Evolutionary conservation across 139 green algal genomes (phyloP), one percentile per base, ranked within the genome.

Genomic region (Pseudopediastrum boryanum): DNA sequence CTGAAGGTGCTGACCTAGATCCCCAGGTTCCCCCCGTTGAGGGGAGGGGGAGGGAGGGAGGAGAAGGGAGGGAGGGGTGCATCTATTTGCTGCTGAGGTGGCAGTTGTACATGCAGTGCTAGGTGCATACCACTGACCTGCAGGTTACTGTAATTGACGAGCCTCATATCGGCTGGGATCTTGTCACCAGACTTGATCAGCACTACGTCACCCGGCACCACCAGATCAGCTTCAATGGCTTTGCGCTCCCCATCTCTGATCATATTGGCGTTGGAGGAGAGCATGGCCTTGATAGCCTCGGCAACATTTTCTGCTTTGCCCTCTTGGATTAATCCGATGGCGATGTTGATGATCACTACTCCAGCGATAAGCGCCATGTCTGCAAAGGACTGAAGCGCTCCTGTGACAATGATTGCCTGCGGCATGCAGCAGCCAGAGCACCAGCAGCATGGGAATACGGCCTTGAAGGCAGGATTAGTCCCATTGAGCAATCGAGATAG

Each of bases 191-290:
- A 83, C 13, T 80, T 79, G n/a, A 95, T 65, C 63, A 89, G 59
- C 38, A 95, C 84, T 16, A 95, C 75, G 59, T 95, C 91, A 35
- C 91, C 91, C 16, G 89, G 89, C 3, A 95, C 91, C 33, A 96
- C 75, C 67, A 92, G 85, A 0, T 80, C 77, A 12, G 84, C 82
- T 13, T 76, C 54, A 1, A 89, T 36, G 51, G 70, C 39, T 10
- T 29, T 35, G n/a, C 50, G 56, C 63, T 76, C 21, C 27, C 84
- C 84, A 35, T 79, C 84, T 4, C 83, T 71, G 39, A 85, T 2
- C 51, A 84, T 68, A 0, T 56, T 78, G 43, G 80, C 80, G 58
- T 43, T 80, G n/a, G 82, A 71, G 1, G 82, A 87, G 23, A 87
- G 77, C 82, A 87, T 84, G 44, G 82, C 82, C 46, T 84, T 84